These are phyloP conservation scores for Claviceps sp. DNA, from an alignment of 2,329 filamentous ascomycete species.

Conservation along the genomic window DNA sequence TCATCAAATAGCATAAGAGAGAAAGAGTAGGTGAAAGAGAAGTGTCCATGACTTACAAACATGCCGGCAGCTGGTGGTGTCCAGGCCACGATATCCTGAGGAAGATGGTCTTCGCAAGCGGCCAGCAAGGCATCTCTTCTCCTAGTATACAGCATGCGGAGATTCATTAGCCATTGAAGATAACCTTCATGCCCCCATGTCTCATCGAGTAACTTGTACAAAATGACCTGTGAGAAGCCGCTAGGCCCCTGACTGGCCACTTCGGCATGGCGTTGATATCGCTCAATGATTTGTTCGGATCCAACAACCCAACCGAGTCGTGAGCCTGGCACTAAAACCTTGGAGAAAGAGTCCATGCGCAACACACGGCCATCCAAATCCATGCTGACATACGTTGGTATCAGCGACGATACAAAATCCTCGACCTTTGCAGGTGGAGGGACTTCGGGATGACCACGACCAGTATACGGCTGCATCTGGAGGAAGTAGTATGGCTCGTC, in stretches of 20 bases:
- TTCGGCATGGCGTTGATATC: conserved; percentile 72
- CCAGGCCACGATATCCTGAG: conserved; percentile 65
- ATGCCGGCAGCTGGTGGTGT: conserved; percentile 73
- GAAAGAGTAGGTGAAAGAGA: background rate
- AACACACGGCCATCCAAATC: conserved; percentile 80
- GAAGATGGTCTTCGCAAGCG: conserved; percentile 69
- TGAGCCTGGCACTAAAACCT: conserved; percentile 73
- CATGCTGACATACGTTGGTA: conserved; percentile 62
- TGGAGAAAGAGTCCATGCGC: conserved; percentile 87
- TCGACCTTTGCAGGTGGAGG: conserved; percentile 48
- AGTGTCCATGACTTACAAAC: conserved; percentile 53
- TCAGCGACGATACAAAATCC: conserved; percentile 52
- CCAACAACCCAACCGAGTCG: conserved; percentile 83
- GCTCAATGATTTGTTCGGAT: conserved; percentile 70
- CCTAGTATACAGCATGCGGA: conserved; percentile 68
- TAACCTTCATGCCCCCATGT: conserved; percentile 90
- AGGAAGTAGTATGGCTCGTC: conserved; percentile 94
- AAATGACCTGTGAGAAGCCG: conserved; percentile 68
- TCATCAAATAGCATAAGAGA: background rate
- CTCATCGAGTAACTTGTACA: conserved; percentile 86
- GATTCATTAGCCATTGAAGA: conserved; percentile 73
- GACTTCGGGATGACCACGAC: conserved; percentile 33
- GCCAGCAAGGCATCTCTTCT: conserved; percentile 64
- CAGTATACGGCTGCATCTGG: conserved; percentile 67
- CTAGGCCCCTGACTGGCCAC: conserved; percentile 73